A percentile compares a stretch with the other conserved stretches of the same genome.
Evolutionary conservation across 2,329 filamentous ascomycete genomes (phyloP).

Genomic region (Parastagonospora nodorum): DNA sequence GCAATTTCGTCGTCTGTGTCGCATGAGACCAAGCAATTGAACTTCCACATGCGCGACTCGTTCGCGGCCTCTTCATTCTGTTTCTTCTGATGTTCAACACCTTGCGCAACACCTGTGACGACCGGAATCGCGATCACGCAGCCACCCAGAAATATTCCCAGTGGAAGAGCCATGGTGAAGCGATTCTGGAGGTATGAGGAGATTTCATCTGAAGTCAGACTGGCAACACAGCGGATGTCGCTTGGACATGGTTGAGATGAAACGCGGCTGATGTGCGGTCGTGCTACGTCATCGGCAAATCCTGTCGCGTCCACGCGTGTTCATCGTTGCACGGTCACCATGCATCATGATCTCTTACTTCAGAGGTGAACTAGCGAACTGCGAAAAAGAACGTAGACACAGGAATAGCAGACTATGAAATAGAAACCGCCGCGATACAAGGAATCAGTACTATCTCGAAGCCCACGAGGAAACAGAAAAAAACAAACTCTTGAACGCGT

Average conservation of each 20-base stretch:
- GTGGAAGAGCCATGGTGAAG: constrained; percentile 24
- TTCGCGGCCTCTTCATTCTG: constrained; percentile 56
- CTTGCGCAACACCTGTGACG: constrained; percentile 58
- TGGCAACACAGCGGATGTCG: not conserved
- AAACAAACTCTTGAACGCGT: too few species aligned
- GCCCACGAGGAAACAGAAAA: too few species aligned
- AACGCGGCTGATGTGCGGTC: not conserved
- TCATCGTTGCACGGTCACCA: not conserved
- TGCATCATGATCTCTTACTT: not conserved
- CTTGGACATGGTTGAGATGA: not conserved
- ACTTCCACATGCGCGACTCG: constrained; percentile 58
- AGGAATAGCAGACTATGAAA: too few species aligned
- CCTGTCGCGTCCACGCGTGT: not conserved
- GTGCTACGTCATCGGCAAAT: not conserved
- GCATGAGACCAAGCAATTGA: constrained; percentile 54
- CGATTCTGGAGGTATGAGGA: not conserved
- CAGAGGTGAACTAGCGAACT: too few species aligned
- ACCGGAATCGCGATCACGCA: constrained; percentile 53
- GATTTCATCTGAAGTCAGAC: not conserved
- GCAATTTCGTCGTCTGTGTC: constrained; percentile 40
- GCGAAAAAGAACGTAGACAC: too few species aligned
- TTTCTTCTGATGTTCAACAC: constrained; percentile 56
- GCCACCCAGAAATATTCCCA: constrained; percentile 46
- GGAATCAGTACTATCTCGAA: too few species aligned
- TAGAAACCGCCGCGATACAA: too few species aligned